Evolutionary conservation across 2,329 filamentous ascomycete genomes (phyloP).

Genomic region (Aurifilum marmelostoma): DNA sequence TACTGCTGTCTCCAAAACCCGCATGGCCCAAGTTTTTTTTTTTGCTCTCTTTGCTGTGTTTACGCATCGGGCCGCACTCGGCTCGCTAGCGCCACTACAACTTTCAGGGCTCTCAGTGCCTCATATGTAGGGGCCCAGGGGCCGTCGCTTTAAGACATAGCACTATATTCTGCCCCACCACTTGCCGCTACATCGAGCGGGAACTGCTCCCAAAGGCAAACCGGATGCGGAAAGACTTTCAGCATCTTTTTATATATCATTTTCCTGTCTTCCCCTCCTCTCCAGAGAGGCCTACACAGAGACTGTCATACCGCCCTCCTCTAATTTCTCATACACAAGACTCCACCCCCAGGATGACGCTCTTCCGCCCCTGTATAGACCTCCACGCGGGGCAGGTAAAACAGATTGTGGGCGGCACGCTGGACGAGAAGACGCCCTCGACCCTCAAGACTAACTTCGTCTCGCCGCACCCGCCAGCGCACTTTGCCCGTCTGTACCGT

Average conservation of each 20-base stretch:
- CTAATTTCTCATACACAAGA: not conserved
- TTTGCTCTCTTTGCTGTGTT: not conserved
- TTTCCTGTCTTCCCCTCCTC: not conserved
- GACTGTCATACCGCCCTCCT: not conserved
- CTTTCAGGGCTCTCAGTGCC: not conserved
- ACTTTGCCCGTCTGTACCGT: constrained; percentile 83
- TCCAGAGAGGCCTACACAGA: not conserved
- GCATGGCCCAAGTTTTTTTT: constrained; percentile 1
- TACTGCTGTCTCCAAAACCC: not conserved
- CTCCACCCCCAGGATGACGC: constrained; percentile 67
- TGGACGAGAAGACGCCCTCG: constrained; percentile 64
- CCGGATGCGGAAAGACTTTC: constrained; percentile 10
- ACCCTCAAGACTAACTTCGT: constrained; percentile 90
- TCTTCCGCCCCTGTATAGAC: constrained; percentile 95
- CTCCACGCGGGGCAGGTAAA: constrained; percentile 97
- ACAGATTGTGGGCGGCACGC: constrained; percentile 95
- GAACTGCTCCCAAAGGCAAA: not conserved
- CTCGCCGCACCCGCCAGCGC: constrained; percentile 76
- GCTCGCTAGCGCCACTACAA: constrained; percentile 1
- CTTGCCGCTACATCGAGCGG: not conserved
- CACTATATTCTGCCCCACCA: not conserved
- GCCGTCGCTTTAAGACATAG: not conserved
- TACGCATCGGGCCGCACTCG: constrained; percentile 11
- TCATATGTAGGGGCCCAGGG: not conserved
- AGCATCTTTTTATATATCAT: not conserved